Evolutionary conservation across 2,329 filamentous ascomycete species (phyloP).

Genomic region (Calonectria naviculata): DNA sequence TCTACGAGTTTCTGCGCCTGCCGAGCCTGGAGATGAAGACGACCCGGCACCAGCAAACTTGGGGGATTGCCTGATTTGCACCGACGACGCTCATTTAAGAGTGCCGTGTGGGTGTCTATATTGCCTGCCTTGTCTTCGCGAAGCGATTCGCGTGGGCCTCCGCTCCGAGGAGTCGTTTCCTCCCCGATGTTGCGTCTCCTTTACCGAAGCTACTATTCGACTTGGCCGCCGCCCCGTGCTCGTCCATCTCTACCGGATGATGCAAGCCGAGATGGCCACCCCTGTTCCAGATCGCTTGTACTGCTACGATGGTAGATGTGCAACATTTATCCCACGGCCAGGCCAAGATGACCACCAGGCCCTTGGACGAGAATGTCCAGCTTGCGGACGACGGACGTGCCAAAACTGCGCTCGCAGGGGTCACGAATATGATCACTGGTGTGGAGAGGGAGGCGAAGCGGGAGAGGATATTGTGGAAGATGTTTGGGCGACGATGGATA

Average conservation of each 20-base stretch:
- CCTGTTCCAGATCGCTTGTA: conserved; percentile 28
- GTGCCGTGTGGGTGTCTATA: conserved; percentile 33
- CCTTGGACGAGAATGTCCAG: conserved; percentile 19
- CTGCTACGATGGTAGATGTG: conserved; percentile 34
- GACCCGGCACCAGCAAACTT: neutral
- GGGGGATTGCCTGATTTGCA: conserved; percentile 33
- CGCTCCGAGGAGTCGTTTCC: conserved; percentile 33
- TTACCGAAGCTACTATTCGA: conserved; percentile 25
- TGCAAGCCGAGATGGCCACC: conserved; percentile 22
- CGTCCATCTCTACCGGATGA: conserved; percentile 33
- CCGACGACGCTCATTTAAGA: neutral
- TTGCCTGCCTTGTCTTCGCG: conserved; percentile 33
- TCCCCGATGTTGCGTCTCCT: conserved; percentile 33
- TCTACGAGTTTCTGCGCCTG: neutral
- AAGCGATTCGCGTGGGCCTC: conserved; percentile 31
- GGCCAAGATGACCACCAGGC: conserved; percentile 17
- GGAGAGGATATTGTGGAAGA: conserved; percentile 23
- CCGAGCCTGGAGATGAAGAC: neutral
- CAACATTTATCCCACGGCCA: conserved; percentile 31
- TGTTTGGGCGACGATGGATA: conserved; percentile 39
- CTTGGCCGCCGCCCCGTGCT: conserved; percentile 27
- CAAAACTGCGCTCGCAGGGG: neutral
- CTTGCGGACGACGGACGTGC: conserved; percentile 12
- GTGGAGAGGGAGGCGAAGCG: conserved; percentile 11
- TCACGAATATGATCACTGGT: neutral